Conservation (phyloP, 1,284 basidiomycete genomes). For the Puccinia triticina region DNA sequence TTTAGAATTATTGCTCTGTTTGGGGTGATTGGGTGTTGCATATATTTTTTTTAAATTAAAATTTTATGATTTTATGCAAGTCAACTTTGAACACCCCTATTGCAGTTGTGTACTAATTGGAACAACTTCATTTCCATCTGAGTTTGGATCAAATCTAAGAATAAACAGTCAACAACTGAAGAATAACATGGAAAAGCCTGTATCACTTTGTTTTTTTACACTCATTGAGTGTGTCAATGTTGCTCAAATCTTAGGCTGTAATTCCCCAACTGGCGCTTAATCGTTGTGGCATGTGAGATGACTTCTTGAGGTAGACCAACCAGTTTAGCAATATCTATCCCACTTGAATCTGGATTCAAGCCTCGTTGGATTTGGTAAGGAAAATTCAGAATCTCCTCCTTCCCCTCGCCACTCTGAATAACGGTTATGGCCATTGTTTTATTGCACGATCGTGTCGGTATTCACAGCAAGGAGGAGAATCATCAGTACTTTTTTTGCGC, state of each 20-base stretch:
- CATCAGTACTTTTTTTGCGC: not conserved
- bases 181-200: no score
- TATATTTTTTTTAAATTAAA: no score
- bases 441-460: not conserved
- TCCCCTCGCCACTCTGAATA: conserved; percentile 62
- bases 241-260: not conserved
- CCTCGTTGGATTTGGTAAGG: conserved; percentile 79
- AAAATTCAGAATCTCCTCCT: conserved; percentile 64
- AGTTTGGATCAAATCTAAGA: no score
- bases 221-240: not conserved
- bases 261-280: conserved; percentile 16
- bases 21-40: no score
- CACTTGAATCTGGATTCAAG: conserved; percentile 88
- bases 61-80: no score
- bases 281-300: conserved; percentile 65
- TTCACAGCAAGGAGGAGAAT: not conserved
- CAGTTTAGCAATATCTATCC: conserved; percentile 83
- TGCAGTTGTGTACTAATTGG: no score
- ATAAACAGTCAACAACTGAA: no score
- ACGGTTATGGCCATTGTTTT: not conserved
- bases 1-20: no score
- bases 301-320: conserved; percentile 78
- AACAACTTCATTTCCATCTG: no score
- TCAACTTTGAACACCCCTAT: no score
- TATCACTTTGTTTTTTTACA: no score